phyloP scores from a whole-genome alignment of 1,284 basidiomycete genomes.

The Microbotryum scabiosae region DNA sequence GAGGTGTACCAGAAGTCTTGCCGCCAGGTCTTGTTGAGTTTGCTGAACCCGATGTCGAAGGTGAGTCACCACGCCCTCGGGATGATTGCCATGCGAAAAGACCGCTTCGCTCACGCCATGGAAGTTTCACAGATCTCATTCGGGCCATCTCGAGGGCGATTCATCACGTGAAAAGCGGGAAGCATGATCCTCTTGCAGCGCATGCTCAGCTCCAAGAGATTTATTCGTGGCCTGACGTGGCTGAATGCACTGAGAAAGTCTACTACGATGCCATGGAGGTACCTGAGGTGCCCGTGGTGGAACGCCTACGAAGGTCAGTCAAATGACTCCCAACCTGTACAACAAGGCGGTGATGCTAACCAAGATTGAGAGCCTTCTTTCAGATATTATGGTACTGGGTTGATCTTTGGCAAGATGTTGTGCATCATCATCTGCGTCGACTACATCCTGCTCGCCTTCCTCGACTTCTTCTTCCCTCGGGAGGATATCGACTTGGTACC shows the following conservation, averaged over 20 bases:
- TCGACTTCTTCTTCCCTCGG: slow-evolving; percentile 39
- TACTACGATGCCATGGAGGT: slow-evolving; percentile 61
- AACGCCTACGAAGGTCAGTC: slow-evolving; percentile 59
- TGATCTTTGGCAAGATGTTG: slow-evolving; percentile 44
- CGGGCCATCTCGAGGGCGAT: slow-evolving; percentile 76
- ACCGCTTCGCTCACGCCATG: slow-evolving; percentile 36
- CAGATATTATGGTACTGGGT: slow-evolving; percentile 42
- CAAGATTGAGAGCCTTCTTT: neutral
- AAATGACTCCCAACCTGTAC: slow-evolving; percentile 1
- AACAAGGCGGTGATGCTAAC: neutral
- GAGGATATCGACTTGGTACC: slow-evolving; percentile 40
- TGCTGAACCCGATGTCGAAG: slow-evolving; percentile 75
- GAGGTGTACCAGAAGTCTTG: slow-evolving; percentile 90
- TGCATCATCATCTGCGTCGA: slow-evolving; percentile 45
- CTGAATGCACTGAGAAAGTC: slow-evolving; percentile 70
- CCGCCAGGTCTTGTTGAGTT: slow-evolving; percentile 92
- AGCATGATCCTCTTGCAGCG: slow-evolving; percentile 68
- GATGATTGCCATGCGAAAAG: neutral
- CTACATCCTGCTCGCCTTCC: slow-evolving; percentile 39
- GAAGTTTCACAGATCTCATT: slow-evolving; percentile 75
- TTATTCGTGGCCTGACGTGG: slow-evolving; percentile 81
- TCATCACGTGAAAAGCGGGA: slow-evolving; percentile 54
- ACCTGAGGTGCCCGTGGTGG: slow-evolving; percentile 56
- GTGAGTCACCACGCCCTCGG: slow-evolving; percentile 40
- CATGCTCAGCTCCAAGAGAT: slow-evolving; percentile 69